Evolutionary conservation across 1,284 basidiomycete genomes (phyloP).

Genomic region (Meripilus lineatus): DNA sequence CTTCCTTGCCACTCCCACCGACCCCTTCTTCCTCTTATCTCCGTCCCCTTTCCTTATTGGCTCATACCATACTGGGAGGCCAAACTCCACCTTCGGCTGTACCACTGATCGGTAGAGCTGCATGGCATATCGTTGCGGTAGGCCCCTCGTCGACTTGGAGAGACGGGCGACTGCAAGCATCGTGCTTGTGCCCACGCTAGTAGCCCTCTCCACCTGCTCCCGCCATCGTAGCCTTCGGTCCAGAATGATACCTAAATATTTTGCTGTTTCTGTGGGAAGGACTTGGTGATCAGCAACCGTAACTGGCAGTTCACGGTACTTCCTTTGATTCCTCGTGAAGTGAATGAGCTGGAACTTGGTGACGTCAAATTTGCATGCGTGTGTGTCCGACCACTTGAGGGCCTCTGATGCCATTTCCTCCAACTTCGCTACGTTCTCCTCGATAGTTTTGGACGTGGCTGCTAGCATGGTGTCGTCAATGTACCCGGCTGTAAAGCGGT

Average conservation of each 20-base stretch:
- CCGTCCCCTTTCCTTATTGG: constrained; percentile 7
- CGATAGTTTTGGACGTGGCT: too few species aligned
- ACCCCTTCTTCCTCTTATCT: constrained; percentile 4
- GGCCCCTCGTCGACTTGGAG: constrained; percentile 17
- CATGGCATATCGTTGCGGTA: constrained; percentile 12
- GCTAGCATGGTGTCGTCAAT: too few species aligned
- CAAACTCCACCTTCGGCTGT: constrained; percentile 31
- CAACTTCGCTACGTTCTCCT: too few species aligned
- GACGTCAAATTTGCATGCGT: constrained; percentile 21
- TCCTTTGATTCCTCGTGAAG: too few species aligned
- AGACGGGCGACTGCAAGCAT: constrained; percentile 19
- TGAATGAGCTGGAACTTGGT: constrained; percentile 21
- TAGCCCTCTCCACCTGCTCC: too few species aligned
- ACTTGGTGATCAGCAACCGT: neutral
- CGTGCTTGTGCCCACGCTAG: constrained; percentile 26
- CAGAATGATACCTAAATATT: constrained; percentile 31
- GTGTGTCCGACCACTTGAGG: constrained; percentile 18
- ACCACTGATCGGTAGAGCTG: constrained; percentile 26
- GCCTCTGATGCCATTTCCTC: too few species aligned
- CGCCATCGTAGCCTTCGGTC: constrained; percentile 30
- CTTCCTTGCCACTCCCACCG: constrained; percentile 11
- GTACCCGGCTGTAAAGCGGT: too few species aligned
- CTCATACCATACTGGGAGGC: constrained; percentile 28
- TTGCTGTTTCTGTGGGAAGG: constrained; percentile 13
- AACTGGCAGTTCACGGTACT: neutral